Percentiles rank a stretch among this genome's conserved stretches.
Conservation (phyloP, 805 yeast species). For the Saturnispora sekii region DNA sequence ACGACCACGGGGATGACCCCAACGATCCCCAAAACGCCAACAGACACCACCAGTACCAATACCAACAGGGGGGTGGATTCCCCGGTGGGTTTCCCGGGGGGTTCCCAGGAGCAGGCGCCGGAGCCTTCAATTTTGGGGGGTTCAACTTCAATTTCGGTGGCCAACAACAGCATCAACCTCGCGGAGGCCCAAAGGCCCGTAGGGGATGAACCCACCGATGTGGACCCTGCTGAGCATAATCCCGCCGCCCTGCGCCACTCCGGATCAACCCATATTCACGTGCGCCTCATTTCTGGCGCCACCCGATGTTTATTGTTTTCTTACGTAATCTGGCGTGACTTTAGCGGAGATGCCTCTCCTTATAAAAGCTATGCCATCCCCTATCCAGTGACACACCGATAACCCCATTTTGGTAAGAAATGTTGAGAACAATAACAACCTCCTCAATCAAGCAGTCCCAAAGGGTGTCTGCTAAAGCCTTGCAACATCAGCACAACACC, state of each 20-base stretch:
- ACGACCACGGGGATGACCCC: conserved; percentile 27
- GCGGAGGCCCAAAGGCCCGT: background rate
- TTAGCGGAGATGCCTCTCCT: conserved; percentile 4
- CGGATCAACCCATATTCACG: background rate
- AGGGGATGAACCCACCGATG: background rate
- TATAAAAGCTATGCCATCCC: too few relatives aligned
- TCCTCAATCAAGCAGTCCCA: conserved; percentile 26
- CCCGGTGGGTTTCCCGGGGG: background rate
- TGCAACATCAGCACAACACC: conserved; percentile 19
- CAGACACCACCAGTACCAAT: conserved; percentile 7
- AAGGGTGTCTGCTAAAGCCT: conserved; percentile 25
- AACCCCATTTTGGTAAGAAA: conserved; percentile 3
- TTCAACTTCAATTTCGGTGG: conserved; percentile 6
- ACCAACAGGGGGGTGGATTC: conserved; percentile 6
- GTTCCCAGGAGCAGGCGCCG: conserved; percentile 5
- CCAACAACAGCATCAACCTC: conserved; percentile 1
- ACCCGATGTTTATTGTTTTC: conserved; percentile 1
- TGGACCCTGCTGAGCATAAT: too few relatives aligned
- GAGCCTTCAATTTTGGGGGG: conserved; percentile 5
- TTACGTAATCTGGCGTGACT: conserved; percentile 11
- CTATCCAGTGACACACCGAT: too few relatives aligned
- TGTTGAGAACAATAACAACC: conserved; percentile 26
- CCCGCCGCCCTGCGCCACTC: background rate
- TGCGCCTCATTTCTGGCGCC: conserved; percentile 3
- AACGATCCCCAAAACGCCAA: conserved; percentile 14